Evolutionary conservation across 768 basidiomycete genomes (phyloP).

Genomic region (Calvatia gigantea): DNA sequence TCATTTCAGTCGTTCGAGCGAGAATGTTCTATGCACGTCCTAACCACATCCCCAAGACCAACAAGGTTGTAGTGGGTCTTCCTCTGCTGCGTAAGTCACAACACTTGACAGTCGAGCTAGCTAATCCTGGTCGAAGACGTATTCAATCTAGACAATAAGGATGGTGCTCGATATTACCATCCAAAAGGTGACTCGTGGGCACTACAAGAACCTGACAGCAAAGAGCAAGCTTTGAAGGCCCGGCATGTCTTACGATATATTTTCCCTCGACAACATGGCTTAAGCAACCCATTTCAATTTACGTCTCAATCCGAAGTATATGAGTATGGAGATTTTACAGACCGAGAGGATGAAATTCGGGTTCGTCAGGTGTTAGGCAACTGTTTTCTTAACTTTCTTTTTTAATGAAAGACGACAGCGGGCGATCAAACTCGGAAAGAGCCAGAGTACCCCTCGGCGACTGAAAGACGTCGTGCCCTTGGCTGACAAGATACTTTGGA

Average conservation of each 20-base stretch:
- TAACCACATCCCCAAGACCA: slow-evolving; percentile 43
- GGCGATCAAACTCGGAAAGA: slow-evolving; percentile 30
- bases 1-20: slow-evolving; percentile 48
- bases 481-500: slow-evolving; percentile 60
- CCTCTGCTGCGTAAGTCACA: slow-evolving; percentile 57
- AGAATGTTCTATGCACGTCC: slow-evolving; percentile 71
- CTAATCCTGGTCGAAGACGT: slow-evolving; percentile 45
- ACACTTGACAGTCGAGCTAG: not conserved
- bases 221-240: slow-evolving; percentile 43
- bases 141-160: slow-evolving; percentile 39
- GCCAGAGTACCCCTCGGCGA: slow-evolving; percentile 69
- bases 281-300: slow-evolving; percentile 55
- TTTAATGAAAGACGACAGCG: not conserved
- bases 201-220: slow-evolving; percentile 39
- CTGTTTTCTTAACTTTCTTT: not conserved
- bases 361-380: slow-evolving; percentile 28
- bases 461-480: slow-evolving; percentile 52
- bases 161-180: not conserved
- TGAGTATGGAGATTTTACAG: slow-evolving; percentile 47
- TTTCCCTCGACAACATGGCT: slow-evolving; percentile 76
- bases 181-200: not conserved
- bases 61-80: slow-evolving; percentile 57
- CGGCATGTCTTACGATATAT: slow-evolving; percentile 78
- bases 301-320: slow-evolving; percentile 19
- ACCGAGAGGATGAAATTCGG: slow-evolving; percentile 70